These are phyloP conservation scores for Ogataea ganodermae DNA, from an alignment of 805 yeast genomes.

Conservation along the genomic window DNA sequence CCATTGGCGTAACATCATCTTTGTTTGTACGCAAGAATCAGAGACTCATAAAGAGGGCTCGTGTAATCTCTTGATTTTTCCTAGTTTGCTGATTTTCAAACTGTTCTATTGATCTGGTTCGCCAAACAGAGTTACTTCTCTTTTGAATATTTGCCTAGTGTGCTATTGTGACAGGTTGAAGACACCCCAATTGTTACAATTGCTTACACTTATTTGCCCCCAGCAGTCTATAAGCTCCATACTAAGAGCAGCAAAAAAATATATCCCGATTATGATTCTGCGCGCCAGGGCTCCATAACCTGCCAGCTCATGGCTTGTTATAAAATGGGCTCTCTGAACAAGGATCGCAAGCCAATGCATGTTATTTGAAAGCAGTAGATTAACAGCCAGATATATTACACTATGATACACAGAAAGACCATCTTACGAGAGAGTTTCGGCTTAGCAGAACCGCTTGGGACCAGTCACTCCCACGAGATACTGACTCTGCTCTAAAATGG, in stretches of 20 bases:
- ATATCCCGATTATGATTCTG: neutral
- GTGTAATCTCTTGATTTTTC: no score
- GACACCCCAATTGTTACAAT: neutral
- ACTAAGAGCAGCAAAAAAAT: conserved; percentile 2
- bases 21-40: neutral
- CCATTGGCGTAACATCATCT: conserved; percentile 3
- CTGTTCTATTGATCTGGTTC: no score
- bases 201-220: no score
- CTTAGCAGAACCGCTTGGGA: conserved; percentile 20
- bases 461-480: conserved; percentile 29
- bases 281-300: conserved; percentile 4
- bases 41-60: neutral
- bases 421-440: no score
- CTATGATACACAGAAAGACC: conserved; percentile 1
- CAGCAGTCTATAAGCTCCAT: neutral
- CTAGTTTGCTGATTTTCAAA: no score
- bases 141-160: no score
- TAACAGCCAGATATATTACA: neutral
- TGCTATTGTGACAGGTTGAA: no score
- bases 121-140: no score
- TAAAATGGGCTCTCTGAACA: neutral
- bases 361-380: no score
- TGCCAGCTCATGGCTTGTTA: neutral
- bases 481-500: conserved; percentile 22
- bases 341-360: no score